phyloP scores from a whole-genome alignment of 1,139 yeast genomes.

The Lodderomyces oxycetoniae region DNA sequence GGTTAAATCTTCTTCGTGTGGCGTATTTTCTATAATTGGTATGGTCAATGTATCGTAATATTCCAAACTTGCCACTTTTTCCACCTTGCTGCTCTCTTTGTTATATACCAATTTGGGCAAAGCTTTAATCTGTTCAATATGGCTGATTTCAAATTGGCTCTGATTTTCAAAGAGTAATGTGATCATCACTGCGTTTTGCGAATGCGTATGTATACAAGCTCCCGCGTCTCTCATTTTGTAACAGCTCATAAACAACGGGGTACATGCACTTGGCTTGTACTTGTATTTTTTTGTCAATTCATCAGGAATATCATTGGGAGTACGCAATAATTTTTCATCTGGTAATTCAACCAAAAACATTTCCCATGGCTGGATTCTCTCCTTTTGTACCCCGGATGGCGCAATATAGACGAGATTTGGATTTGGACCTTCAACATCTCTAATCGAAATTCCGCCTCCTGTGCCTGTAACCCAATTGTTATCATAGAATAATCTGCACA shows the following conservation, averaged over 20 bases:
- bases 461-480: conserved; percentile 95
- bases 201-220: conserved; percentile 94
- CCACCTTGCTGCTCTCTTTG: conserved; percentile 40
- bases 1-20: conserved; percentile 83
- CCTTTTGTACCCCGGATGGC: conserved; percentile 95
- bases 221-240: conserved; percentile 74
- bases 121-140: conserved; percentile 91
- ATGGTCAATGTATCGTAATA: conserved; percentile 72
- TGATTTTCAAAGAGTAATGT: conserved; percentile 62
- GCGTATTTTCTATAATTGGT: conserved; percentile 88
- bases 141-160: conserved; percentile 64
- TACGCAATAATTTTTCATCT: conserved; percentile 51
- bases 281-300: conserved; percentile 39
- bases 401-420: conserved; percentile 66
- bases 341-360: conserved; percentile 70
- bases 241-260: conserved; percentile 80
- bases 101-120: conserved; percentile 50
- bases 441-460: conserved; percentile 89
- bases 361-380: conserved; percentile 74
- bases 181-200: conserved; percentile 81
- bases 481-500: conserved; percentile 71
- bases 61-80: conserved; percentile 61
- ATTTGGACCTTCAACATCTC: conserved; percentile 45
- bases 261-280: conserved; percentile 87
- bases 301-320: conserved; percentile 47